These are phyloP conservation scores for Helotiales sp. DNA, from an alignment of 2,329 filamentous ascomycete species.

Conservation along the genomic window DNA sequence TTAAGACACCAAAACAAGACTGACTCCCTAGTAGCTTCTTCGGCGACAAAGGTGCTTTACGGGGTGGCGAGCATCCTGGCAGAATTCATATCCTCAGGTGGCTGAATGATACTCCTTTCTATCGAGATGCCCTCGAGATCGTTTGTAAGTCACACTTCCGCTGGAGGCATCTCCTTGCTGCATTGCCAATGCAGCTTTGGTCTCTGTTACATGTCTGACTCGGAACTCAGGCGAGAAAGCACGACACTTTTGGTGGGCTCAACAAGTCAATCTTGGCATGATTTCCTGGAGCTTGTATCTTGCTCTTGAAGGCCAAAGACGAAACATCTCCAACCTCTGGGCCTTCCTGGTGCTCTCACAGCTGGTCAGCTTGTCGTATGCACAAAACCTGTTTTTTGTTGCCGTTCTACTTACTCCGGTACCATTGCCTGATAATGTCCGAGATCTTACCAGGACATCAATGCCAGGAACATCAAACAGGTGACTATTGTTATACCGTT, in stretches of 20 bases:
- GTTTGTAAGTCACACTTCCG: slow-evolving; percentile 37
- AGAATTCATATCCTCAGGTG: slow-evolving; percentile 31
- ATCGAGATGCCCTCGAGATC: slow-evolving; percentile 47
- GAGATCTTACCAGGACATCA: slow-evolving; percentile 23
- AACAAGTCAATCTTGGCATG: slow-evolving; percentile 56
- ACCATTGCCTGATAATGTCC: slow-evolving; percentile 40
- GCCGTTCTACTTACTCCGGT: slow-evolving; percentile 56
- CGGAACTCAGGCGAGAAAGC: slow-evolving; percentile 44
- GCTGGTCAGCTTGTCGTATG: slow-evolving; percentile 59
- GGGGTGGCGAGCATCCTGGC: slow-evolving; percentile 33
- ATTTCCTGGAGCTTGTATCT: slow-evolving; percentile 58
- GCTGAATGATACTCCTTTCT: slow-evolving; percentile 31
- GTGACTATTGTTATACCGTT: slow-evolving; percentile 13
- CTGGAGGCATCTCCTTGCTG: too few species aligned
- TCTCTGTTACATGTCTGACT: neutral
- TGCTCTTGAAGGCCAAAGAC: slow-evolving; percentile 57
- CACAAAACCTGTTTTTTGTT: slow-evolving; percentile 63
- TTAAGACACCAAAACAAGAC: neutral
- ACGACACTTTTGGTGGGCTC: slow-evolving; percentile 61
- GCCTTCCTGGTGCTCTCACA: slow-evolving; percentile 60
- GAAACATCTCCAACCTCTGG: slow-evolving; percentile 54
- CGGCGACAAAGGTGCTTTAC: slow-evolving; percentile 32
- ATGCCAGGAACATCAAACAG: slow-evolving; percentile 23
- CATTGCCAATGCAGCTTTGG: too few species aligned
- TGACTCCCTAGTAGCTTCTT: slow-evolving; percentile 29